Conservation (phyloP, 1,284 basidiomycete genomes). For the Termitomyces sp. region DNA sequence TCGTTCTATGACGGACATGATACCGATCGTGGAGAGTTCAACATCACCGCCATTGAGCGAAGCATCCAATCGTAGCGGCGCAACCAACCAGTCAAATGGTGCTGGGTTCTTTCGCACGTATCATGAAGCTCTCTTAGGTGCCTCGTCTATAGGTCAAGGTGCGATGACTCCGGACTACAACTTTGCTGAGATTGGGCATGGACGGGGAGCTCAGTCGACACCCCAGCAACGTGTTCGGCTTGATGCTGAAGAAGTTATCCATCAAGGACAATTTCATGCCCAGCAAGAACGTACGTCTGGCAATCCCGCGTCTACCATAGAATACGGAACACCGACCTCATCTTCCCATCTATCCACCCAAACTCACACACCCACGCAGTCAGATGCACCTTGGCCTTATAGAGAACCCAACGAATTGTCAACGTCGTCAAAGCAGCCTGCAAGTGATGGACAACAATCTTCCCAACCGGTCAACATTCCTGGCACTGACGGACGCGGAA, state of each 20-base stretch:
- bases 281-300: slow-evolving; percentile 3
- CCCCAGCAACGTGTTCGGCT: slow-evolving; percentile 1
- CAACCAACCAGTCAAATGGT: slow-evolving; percentile 50
- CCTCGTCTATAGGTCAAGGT: slow-evolving; percentile 39
- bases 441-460: not conserved
- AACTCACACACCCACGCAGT: not conserved
- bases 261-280: slow-evolving; percentile 7
- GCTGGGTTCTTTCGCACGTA: slow-evolving; percentile 60
- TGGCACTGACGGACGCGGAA: slow-evolving; percentile 32
- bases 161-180: slow-evolving; percentile 67
- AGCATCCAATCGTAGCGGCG: slow-evolving; percentile 48
- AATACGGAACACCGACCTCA: slow-evolving; percentile 2
- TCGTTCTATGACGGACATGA: slow-evolving; percentile 43
- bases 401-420: slow-evolving; percentile 22
- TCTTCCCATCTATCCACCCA: not conserved
- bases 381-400: slow-evolving; percentile 27
- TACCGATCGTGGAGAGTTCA: slow-evolving; percentile 59
- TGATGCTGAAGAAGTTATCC: slow-evolving; percentile 7
- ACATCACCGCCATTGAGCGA: slow-evolving; percentile 57
- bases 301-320: not conserved
- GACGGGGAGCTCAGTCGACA: slow-evolving; percentile 36
- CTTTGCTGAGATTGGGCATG: slow-evolving; percentile 74
- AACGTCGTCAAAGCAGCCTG: slow-evolving; percentile 12
- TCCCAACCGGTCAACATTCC: not conserved
- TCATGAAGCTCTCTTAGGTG: slow-evolving; percentile 32